Evolutionary conservation across 1,139 yeast genomes (phyloP), one percentile per base, ranked within the genome.

Genomic region (Wickerhamomyces sp.): DNA sequence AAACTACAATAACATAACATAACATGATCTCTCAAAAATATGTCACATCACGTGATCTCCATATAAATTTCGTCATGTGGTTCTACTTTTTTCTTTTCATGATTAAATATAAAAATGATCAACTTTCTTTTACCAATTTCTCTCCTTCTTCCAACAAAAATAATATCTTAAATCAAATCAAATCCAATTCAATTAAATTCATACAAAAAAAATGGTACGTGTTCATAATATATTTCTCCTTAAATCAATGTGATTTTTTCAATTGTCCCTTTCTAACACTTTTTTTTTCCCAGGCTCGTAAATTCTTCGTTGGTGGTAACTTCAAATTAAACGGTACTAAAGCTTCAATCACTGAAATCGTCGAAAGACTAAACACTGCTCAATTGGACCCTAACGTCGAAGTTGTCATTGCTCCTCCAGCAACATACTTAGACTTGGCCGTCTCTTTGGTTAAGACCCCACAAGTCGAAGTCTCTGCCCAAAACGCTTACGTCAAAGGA

Each of bases 321-420:
- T 90, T 92, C 78, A 92, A 92, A 72, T 84, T 94, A 89, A 94
- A 92, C 78, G 98, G 99, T 65, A 74, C 96, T 64, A 82, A 81
- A 70, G 78, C 77, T 59, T 84, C 95, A 60, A 84, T 92, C 66
- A 78, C 81, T 67, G 68, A 78, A 56, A 90, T 92, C 63, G 82
- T 90, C 49, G 92, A 81, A 51, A 74, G 80, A 70, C 78, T 92
- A 62, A 92, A 90, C 77, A 64, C 69, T 42, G 84, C 95, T 52
- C 73, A 78, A 42, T 72, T 92, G 56, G 87, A 95, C 51, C 59
- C 74, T 41, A 73, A 82, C 58, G 65, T 64, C 35, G 94, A 92
- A 70, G 96, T 92, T 51, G 98, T 92, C 51, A 78, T 92, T 67
- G 82, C 95, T 56, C 98, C 98, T 48, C 97, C 98, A 49, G 88